These are phyloP conservation scores for Phytopythium kandeliae DNA, from an alignment of 352 stramenopile genomes.

Conservation along the genomic window DNA sequence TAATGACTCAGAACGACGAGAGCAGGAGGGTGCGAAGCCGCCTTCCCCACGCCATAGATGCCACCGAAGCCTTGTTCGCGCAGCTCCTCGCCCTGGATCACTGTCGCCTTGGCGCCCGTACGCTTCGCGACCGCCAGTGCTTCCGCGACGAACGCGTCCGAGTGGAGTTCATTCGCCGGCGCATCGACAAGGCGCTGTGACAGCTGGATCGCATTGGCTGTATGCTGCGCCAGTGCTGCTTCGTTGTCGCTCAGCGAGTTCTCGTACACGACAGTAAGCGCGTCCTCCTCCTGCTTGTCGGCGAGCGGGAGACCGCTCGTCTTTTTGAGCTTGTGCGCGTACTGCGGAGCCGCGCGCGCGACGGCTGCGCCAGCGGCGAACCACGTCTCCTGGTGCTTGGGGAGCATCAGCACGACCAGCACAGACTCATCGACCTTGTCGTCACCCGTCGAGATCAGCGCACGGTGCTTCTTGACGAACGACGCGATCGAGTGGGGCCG, in stretches of 20 bases:
- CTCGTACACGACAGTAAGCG: constrained; percentile 49
- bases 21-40: constrained; percentile 79
- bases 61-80: constrained; percentile 87
- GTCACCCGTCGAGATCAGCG: constrained; percentile 13
- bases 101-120: constrained; percentile 52
- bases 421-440: constrained; percentile 23
- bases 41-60: constrained; percentile 92
- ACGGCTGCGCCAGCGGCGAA: constrained; percentile 55
- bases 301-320: constrained; percentile 24
- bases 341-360: constrained; percentile 36
- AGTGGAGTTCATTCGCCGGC: constrained; percentile 88
- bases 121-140: constrained; percentile 48
- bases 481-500: constrained; percentile 69
- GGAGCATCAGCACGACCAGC: constrained; percentile 53
- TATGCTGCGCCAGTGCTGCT: constrained; percentile 40
- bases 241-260: constrained; percentile 22
- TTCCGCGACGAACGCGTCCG: constrained; percentile 84
- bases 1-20: constrained; percentile 89
- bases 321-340: constrained; percentile 45
- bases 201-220: constrained; percentile 81
- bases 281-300: constrained; percentile 23
- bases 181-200: constrained; percentile 86
- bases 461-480: constrained; percentile 51
- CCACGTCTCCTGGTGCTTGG: constrained; percentile 43
- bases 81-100: constrained; percentile 92